Conservation (phyloP, 108 stramenopile species). For the Cyclotella distinguenda region DNA sequence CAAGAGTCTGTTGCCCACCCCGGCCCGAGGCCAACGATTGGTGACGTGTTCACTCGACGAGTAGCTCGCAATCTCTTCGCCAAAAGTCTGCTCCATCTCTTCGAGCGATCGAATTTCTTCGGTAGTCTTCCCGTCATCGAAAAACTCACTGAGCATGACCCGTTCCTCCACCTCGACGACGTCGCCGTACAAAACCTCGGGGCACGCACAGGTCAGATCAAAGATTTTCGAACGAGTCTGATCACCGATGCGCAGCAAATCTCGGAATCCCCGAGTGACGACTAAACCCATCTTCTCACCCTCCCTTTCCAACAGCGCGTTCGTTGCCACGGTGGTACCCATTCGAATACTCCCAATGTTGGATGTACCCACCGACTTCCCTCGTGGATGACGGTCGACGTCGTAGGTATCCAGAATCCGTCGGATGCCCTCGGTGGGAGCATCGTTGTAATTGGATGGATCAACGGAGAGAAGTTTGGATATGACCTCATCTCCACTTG, state of each 20-base stretch:
- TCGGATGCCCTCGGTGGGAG: constrained; percentile 97
- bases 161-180: constrained; percentile 96
- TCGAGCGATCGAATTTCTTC: constrained; percentile 19
- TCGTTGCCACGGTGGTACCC: constrained; percentile 97
- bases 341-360: constrained; percentile 93
- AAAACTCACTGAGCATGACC: constrained; percentile 73
- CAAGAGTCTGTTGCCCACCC: constrained; percentile 27
- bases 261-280: constrained; percentile 90
- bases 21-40: constrained; percentile 37
- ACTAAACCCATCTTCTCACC: constrained; percentile 90
- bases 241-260: constrained; percentile 93
- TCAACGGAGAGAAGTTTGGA: constrained; percentile 93
- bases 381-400: constrained; percentile 68
- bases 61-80: background rate
- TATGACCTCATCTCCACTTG: constrained; percentile 64
- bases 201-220: constrained; percentile 71
- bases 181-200: constrained; percentile 85
- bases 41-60: constrained; percentile 9
- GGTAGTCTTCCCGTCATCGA: constrained; percentile 45
- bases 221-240: constrained; percentile 93
- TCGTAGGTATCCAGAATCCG: constrained; percentile 84
- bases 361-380: constrained; percentile 58
- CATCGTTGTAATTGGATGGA: constrained; percentile 93
- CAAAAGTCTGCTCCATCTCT: constrained; percentile 5
- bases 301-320: constrained; percentile 94